Base-by-base conservation (phyloP, 1,284 basidiomycete genomes). In the Kalmanozyma brasiliensis region DNA sequence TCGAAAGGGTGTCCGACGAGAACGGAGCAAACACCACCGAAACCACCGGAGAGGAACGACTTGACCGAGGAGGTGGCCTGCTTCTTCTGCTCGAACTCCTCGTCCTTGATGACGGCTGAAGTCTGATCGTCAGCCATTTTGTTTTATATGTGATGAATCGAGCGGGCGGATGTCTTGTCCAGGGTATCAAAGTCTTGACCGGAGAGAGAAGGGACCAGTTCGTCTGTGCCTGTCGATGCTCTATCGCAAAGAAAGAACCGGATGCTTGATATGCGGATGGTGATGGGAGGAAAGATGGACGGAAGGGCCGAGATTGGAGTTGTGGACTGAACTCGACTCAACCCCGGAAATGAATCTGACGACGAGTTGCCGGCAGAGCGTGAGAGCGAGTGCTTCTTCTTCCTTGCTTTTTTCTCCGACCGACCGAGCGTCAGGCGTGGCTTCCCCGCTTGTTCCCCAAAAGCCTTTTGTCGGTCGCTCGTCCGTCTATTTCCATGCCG, bases 1-100 rank as follows among this genome's bases (percentile, higher is more conserved):
- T 98, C 95, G 82, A 98, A 98, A 8, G 95, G 95, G 80, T 98
- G 96, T 5, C 95, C 95, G 61, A 95, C 93, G 34, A 94, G 86
- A 9, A 96, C 93, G 51, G 91, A 91, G 68, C 88, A 86, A 58
- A 89, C 85, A 77, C 95, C 94, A 73, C 95, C 95, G 76, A 92
- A 90, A 37, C 95, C 95, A 75, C 95, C 95, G 4, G 78, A 79
- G 43, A 80, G 57, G 76, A 81, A 81, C 16, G 78, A 80, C 71
- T 81, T 81, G 67, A 77, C 36, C 14, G 79, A 69, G n/a, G 73
- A 69, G 35, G 76, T 76, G 22, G 73, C 63, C 33, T 75, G 67
- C 52, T 74, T 74, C 63, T 77, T 68, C 35, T 65, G 53, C 52
- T 74, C 73, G 52, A 74, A 72, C 52, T 73, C 60, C 46, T 68